phyloP scores from a whole-genome alignment of 805 yeast genomes.

The Candida piceae region DNA sequence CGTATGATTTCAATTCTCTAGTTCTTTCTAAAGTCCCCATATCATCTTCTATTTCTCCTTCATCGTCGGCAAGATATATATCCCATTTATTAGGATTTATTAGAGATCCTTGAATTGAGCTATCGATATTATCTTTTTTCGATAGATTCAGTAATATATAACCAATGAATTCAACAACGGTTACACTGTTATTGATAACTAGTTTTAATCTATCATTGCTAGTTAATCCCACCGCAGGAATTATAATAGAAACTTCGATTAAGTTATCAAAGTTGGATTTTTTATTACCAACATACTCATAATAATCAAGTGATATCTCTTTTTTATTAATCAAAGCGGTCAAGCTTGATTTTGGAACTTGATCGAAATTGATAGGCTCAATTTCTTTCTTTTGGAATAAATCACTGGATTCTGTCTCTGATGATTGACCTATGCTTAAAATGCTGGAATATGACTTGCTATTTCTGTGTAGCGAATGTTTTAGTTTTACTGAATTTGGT shows the following conservation, averaged over 20 bases:
- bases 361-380: not conserved
- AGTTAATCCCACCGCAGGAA: conserved; percentile 15
- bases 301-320: conserved; percentile 39
- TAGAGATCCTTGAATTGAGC: conserved; percentile 4
- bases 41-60: conserved; percentile 87
- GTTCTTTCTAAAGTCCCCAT: conserved; percentile 82
- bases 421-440: conserved; percentile 1
- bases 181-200: conserved; percentile 30
- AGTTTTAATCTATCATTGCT: conserved; percentile 15
- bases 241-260: conserved; percentile 10
- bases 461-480: conserved; percentile 15
- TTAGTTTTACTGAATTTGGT: conserved; percentile 2
- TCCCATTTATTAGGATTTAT: conserved; percentile 68
- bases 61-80: conserved; percentile 83
- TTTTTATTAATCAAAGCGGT: conserved; percentile 41
- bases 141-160: conserved; percentile 36
- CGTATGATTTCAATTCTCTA: conserved; percentile 61
- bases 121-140: conserved; percentile 7
- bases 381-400: conserved; percentile 1
- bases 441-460: conserved; percentile 7
- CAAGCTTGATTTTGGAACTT: conserved; percentile 29
- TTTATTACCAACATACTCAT: conserved; percentile 21
- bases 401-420: not conserved
- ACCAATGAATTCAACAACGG: conserved; percentile 54
- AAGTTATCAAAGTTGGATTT: conserved; percentile 9